Evolutionary conservation across 768 basidiomycete species (phyloP), one percentile per base, ranked within the genome.

Genomic region (Lactarius trivialis): DNA sequence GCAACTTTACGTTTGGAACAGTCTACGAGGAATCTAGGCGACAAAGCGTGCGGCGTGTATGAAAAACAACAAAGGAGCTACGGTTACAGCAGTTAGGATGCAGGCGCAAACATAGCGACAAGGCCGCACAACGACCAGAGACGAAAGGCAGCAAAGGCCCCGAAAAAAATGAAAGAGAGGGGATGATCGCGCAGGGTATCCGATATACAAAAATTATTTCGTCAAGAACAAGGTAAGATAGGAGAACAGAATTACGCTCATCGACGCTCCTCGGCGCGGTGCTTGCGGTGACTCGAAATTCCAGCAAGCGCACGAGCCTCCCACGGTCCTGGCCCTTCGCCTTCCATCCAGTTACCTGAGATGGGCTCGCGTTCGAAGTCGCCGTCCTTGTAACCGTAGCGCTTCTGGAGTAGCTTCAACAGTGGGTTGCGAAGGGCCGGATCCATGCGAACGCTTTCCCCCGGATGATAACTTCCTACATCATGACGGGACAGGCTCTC

Each of bases 381-480:
- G 1, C 91, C 91, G 72, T 93, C 91, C 58, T 81, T 81, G 73
- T 93, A 93, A 30, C 80, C 81, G 69, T 89, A 93, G 43, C 90
- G 81, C 66, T 81, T 70, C 71, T 91, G 78, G 34, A 93, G 76
- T 34, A 93, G 76, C 73, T 78, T 82, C 63, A 93, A 78, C 50
- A 93, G 80, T 32, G 90, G 88, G 64, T 92, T 92, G 43, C 91
- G 82, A 61, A 93, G 76, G 37, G 87, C 89, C 11, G 91, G 91
- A 69, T 93, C 91, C 90, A 93, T 93, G 69, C 91, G 85, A 55
- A 93, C 91, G 60, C 73, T 85, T 72, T 92, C 91, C 56, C 91
- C 91, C 0, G 91, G 91, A 64, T 83, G 83, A 69, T 92, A 93
- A 71, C 86, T 85, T 28, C 91, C 91, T 17, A 93, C 89, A 5